Evolutionary conservation across 1,139 yeast species (phyloP), one percentile per base, ranked within the genome.

Genomic region (Tardiomyces depauwii): DNA sequence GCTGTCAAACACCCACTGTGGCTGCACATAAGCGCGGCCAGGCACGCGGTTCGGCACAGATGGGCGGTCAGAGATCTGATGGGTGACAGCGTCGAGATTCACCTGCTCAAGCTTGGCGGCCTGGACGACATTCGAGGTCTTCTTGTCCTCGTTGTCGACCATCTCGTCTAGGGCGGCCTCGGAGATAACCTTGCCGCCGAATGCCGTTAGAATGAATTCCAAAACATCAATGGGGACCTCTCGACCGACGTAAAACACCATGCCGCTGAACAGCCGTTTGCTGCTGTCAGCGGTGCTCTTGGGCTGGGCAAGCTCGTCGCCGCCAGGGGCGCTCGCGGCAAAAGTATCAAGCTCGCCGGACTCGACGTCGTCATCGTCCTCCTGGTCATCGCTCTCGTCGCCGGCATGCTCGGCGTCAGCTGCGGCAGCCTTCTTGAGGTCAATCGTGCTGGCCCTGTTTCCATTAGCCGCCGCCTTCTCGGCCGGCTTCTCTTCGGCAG

Each of bases 1-100:
- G 60, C 86, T 81, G 64, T 91, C 99, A 65, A 91, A 89, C 43
- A 91, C 73, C 98, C 98, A 93, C 72, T 91, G 98, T 32, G 99
- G 98, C 69, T 91, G 98, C 44, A 89, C 67, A 61, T 93, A 93
- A 0, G 95, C 85, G 70, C 97, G 78, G 45, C 96, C 96, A 49
- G 89, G 82, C 41, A 88, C 87, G 64, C 81, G 86, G 54, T 78
- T 74, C 40, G 74, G 65, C 46, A 91, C 67, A 57, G 80, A 80
- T 36, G 97, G 97, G 66, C 98, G 79, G 67, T 91, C 99, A 53
- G 82, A 80, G 56, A 91, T 83, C 65, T 91, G 97, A 65, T 91
- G 99, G 25, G 98, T 91, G 47, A 91, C 79, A 45, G 74, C 69
- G 41, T 78, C 70, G 49, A 87, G 70, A 60, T 83, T 83, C 52